These are phyloP conservation scores for Penicillium verhagenii DNA, from an alignment of 495 filamentous ascomycete genomes.

Conservation along the genomic window DNA sequence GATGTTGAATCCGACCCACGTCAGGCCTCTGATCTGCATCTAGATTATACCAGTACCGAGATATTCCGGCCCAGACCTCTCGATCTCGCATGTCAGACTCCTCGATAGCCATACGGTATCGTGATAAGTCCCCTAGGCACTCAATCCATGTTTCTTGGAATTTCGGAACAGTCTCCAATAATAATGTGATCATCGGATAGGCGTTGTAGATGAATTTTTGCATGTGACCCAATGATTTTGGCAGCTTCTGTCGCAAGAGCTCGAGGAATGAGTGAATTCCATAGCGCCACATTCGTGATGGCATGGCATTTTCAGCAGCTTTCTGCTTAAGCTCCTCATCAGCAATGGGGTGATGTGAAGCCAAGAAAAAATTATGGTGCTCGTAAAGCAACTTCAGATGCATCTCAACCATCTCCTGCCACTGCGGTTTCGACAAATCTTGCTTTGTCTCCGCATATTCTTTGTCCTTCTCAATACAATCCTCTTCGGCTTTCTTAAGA, in stretches of 20 bases:
- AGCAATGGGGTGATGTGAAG: constrained; percentile 71
- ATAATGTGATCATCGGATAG: constrained; percentile 76
- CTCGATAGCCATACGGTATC: constrained; percentile 78
- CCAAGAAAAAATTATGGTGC: constrained; percentile 80
- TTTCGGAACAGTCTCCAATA: constrained; percentile 70
- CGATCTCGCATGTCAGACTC: constrained; percentile 68
- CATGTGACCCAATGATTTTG: constrained; percentile 74
- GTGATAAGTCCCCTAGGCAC: constrained; percentile 75
- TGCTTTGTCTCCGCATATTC: constrained; percentile 45
- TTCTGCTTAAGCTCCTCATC: constrained; percentile 53
- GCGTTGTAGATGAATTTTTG: constrained; percentile 77
- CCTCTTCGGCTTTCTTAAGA: constrained; percentile 75
- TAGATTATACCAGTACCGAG: constrained; percentile 77
- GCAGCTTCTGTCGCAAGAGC: constrained; percentile 65
- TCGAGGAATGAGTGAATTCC: constrained; percentile 80
- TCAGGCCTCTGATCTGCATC: constrained; percentile 69
- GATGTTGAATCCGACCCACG: constrained; percentile 78
- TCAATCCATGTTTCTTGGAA: constrained; percentile 92
- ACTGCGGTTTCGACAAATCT: constrained; percentile 60
- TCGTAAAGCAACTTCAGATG: constrained; percentile 74
- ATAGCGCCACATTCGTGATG: constrained; percentile 81
- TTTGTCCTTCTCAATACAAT: constrained; percentile 73
- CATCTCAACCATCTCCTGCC: constrained; percentile 69
- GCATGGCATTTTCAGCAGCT: constrained; percentile 70
- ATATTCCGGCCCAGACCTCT: constrained; percentile 76